Evolutionary conservation across 768 basidiomycete genomes (phyloP).

Genomic region (Guyanaporus albipodus): DNA sequence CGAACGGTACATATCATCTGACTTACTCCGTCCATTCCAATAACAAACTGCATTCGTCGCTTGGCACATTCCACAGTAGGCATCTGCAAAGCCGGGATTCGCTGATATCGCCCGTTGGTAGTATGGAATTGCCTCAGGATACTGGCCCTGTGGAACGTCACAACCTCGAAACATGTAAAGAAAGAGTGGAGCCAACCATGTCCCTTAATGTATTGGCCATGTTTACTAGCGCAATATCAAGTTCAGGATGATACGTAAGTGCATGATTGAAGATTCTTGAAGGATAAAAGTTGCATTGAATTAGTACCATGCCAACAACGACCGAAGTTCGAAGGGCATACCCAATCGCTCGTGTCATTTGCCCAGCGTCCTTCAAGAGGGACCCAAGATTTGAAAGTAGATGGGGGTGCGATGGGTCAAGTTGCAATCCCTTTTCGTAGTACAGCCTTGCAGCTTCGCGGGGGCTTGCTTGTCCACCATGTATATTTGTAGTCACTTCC

Average conservation of each 20-base stretch:
- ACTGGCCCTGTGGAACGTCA: conserved; percentile 31
- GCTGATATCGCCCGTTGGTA: conserved; percentile 41
- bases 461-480: conserved; percentile 23
- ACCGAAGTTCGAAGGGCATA: conserved; percentile 17
- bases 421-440: conserved; percentile 42
- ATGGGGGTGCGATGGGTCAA: conserved; percentile 46
- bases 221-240: conserved; percentile 50
- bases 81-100: conserved; percentile 45
- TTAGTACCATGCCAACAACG: conserved; percentile 1
- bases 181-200: conserved; percentile 27
- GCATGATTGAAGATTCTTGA: conserved; percentile 40
- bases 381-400: conserved; percentile 49
- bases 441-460: conserved; percentile 40
- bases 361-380: conserved; percentile 46
- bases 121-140: conserved; percentile 42
- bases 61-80: conserved; percentile 45
- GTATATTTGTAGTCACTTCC: conserved; percentile 18
- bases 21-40: conserved; percentile 38
- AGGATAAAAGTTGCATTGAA: background rate
- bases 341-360: conserved; percentile 40
- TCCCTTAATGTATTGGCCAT: conserved; percentile 51
- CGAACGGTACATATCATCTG: conserved; percentile 4
- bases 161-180: background rate
- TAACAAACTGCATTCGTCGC: conserved; percentile 45
- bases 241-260: conserved; percentile 39